phyloP scores from a whole-genome alignment of 1,284 basidiomycete genomes.

The Meripilus lineatus region DNA sequence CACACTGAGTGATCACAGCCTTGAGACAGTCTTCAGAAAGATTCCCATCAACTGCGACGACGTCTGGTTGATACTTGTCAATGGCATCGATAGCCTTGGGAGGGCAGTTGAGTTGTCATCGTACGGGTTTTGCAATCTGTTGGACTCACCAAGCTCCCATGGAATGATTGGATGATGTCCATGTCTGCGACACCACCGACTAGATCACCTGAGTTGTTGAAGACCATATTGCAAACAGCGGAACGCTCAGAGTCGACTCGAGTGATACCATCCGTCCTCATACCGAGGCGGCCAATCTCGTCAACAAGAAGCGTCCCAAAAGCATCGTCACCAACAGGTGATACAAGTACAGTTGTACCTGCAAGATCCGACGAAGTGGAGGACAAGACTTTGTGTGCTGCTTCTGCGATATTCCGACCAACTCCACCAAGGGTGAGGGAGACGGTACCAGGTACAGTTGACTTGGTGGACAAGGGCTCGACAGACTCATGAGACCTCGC shows the following conservation, averaged over 20 bases:
- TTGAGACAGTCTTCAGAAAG: conserved; percentile 52
- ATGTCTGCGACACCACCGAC: conserved; percentile 90
- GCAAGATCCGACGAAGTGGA: conserved; percentile 31
- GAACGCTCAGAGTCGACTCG: conserved; percentile 39
- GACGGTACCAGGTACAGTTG: conserved; percentile 81
- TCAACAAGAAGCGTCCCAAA: conserved; percentile 62
- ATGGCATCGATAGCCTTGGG: conserved; percentile 42
- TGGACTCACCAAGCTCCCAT: conserved; percentile 40
- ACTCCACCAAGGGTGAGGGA: conserved; percentile 84
- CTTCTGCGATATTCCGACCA: conserved; percentile 90
- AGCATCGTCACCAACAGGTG: conserved; percentile 63
- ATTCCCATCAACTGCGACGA: conserved; percentile 86
- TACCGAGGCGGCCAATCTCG: conserved; percentile 57
- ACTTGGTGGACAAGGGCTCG: conserved; percentile 38
- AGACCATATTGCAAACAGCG: conserved; percentile 81
- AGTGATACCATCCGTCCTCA: conserved; percentile 82
- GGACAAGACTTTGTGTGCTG: conserved; percentile 61
- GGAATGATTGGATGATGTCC: conserved; percentile 60
- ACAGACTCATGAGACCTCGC: conserved; percentile 40
- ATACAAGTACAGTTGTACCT: conserved; percentile 45
- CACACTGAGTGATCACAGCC: conserved; percentile 47
- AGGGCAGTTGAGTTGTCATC: background rate
- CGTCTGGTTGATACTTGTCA: conserved; percentile 38
- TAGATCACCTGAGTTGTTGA: conserved; percentile 72
- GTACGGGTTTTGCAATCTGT: background rate